Percentiles rank a stretch among this genome's conserved stretches.
phyloP scores from a whole-genome alignment of 2,329 filamentous ascomycete genomes.

The Epichloe sp. region DNA sequence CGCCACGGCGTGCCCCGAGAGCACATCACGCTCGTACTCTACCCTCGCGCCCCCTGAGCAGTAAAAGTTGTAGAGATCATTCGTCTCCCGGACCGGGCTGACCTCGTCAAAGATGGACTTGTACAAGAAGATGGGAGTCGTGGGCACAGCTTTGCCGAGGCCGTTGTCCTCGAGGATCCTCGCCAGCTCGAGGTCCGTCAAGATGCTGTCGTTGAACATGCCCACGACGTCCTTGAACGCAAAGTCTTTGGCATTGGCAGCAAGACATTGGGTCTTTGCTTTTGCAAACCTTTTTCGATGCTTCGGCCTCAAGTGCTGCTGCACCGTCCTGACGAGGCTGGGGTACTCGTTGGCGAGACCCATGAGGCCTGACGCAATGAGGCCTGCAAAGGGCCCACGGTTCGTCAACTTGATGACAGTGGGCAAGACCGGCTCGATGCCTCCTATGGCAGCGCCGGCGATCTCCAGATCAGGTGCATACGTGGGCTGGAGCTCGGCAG shows the following conservation, averaged over 20 bases:
- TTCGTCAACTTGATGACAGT: slow-evolving; percentile 10
- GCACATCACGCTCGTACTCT: background rate
- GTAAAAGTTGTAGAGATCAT: slow-evolving; percentile 1
- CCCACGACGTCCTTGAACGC: slow-evolving; percentile 21
- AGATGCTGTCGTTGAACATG: slow-evolving; percentile 23
- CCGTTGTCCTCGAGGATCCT: background rate
- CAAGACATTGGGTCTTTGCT: slow-evolving; percentile 14
- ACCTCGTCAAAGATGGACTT: background rate
- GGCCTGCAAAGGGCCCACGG: slow-evolving; percentile 7
- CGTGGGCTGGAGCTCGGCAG: slow-evolving; percentile 13
- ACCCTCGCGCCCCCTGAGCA: background rate
- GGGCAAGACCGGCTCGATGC: slow-evolving; percentile 11
- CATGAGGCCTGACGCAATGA: slow-evolving; percentile 11
- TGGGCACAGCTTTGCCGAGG: background rate
- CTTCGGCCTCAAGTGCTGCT: slow-evolving; percentile 10
- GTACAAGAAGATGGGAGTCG: slow-evolving; percentile 1
- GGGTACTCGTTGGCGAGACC: slow-evolving; percentile 14
- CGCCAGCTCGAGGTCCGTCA: background rate
- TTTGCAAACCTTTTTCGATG: slow-evolving; percentile 16
- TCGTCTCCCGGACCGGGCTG: slow-evolving; percentile 1
- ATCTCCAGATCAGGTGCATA: slow-evolving; percentile 15
- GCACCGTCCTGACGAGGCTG: slow-evolving; percentile 6
- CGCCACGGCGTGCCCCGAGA: background rate
- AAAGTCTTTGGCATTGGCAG: slow-evolving; percentile 15
- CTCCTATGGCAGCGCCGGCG: slow-evolving; percentile 14